Percentiles rank a stretch among this genome's conserved stretches.
These are phyloP conservation scores for Gossypium laxum DNA, from an alignment of 441 rosid species.

Conservation along the genomic window DNA sequence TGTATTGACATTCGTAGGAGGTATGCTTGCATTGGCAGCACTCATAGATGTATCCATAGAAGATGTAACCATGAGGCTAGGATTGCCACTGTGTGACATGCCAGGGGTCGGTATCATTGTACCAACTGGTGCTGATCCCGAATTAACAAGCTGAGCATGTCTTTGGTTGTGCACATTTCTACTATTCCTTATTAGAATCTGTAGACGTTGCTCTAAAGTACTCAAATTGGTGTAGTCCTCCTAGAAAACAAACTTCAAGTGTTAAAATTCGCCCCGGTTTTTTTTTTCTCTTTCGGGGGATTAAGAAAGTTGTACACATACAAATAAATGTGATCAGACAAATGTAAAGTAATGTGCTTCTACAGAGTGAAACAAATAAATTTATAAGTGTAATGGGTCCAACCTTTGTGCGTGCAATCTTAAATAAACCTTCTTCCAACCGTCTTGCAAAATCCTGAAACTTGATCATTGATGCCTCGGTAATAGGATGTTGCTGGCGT, in stretches of 20 bases:
- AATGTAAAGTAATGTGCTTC: not conserved
- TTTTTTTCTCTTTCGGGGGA: too few species aligned
- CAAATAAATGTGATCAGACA: not conserved
- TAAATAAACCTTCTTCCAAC: conserved; percentile 82
- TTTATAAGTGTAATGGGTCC: not conserved
- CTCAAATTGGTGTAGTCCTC: conserved; percentile 65
- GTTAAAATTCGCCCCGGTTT: not conserved
- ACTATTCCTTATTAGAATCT: conserved; percentile 40
- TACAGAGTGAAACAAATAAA: not conserved
- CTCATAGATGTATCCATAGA: conserved; percentile 56
- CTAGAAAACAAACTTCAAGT: conserved; percentile 30
- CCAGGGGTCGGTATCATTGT: conserved; percentile 99
- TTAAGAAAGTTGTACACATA: not conserved
- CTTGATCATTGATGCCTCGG: conserved; percentile 44
- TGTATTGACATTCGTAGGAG: conserved; percentile 41
- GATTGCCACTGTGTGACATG: conserved; percentile 61
- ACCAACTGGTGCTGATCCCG: conserved; percentile 46
- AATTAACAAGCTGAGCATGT: conserved; percentile 42
- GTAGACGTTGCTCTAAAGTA: conserved; percentile 68
- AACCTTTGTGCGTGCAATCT: conserved; percentile 68
- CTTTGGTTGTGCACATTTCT: conserved; percentile 45
- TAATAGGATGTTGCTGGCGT: conserved; percentile 39
- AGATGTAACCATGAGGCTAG: conserved; percentile 50
- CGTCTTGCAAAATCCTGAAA: conserved; percentile 68
- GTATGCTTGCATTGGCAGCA: conserved; percentile 41